These are phyloP conservation scores for Rhodosporidiobolus sp. DNA, from an alignment of 768 basidiomycete genomes.

Conservation along the genomic window DNA sequence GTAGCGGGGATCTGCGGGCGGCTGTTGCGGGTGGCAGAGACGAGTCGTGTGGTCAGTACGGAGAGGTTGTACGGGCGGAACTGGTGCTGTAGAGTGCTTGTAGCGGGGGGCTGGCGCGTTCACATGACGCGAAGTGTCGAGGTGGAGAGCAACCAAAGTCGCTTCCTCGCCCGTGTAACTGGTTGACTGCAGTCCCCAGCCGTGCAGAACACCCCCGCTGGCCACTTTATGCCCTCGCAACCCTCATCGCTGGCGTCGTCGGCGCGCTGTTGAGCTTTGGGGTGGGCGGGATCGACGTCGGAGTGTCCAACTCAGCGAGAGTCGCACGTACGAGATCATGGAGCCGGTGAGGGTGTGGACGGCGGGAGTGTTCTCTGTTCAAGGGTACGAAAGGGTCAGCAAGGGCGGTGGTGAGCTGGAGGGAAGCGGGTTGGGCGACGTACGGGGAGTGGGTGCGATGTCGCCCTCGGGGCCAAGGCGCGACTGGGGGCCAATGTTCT, in stretches of 20 bases:
- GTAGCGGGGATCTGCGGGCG: constrained; percentile 44
- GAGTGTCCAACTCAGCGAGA: neutral
- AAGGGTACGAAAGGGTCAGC: no score
- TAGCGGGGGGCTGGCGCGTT: neutral
- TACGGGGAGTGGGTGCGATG: constrained; percentile 29
- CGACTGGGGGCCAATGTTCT: constrained; percentile 28
- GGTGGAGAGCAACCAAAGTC: neutral
- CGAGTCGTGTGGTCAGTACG: neutral
- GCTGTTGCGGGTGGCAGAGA: neutral
- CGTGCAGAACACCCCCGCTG: no score
- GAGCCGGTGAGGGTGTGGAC: constrained; percentile 37
- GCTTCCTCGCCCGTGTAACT: no score
- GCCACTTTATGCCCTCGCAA: no score
- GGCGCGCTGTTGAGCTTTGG: neutral
- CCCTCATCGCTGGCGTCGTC: neutral
- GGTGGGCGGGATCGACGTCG: neutral
- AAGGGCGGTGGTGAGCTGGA: neutral
- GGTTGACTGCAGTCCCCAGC: no score
- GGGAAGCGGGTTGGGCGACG: neutral
- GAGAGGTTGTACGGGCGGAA: neutral
- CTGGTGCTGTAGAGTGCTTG: no score
- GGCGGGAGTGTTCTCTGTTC: constrained; percentile 37
- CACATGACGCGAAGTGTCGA: constrained; percentile 4
- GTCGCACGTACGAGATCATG: constrained; percentile 29
- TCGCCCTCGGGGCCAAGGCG: constrained; percentile 34